Base-by-base conservation (phyloP, 148 eudicot genomes). In the Vaccinium myrtillus region DNA sequence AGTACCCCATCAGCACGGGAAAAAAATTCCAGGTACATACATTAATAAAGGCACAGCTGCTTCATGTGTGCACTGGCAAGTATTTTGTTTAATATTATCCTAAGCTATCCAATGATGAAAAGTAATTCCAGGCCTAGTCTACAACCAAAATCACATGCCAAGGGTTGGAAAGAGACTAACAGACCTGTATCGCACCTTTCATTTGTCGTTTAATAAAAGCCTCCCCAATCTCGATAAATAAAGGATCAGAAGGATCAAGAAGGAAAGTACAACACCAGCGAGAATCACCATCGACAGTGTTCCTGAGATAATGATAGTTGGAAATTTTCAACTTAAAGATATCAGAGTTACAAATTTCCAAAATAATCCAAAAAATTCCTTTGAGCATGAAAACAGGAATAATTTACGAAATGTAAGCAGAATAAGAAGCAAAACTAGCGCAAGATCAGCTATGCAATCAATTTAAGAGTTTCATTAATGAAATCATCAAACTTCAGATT, bases 201-300 rank as follows among this genome's bases (percentile, higher is more conserved):
- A 94, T 95, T 84, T 97, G 99, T 71, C 87, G 77, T 86, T 90
- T 90, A 30, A 97, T 93, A 86, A 95, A 97, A 83, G 98, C 98
- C 90, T 94, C 93, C 55, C 99, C 99, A 86, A 97, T 92, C 84
- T 90, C 67, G 65, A 95, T 83, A 85, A 97, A 97, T 61, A 97
- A 92, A 83, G 99, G 93, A 90, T 97, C 99, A 82, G 98, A 94
- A 87, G 99, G 99, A 90, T 94, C 96, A 59, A 97, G 94, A 86
- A 97, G 98, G 89, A 87, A 93, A 51, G 99, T 97, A 89, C 98
- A 97, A 84, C 99, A 97, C 99, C 99, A 97, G 82, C 96, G 92
- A 86, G 91, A 89, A 87, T 97, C 93, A 76, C 91, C 95, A 84
- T 88, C 85, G 80, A 97, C 94, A 56, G 98, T 94, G 87, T 97